Conservation (phyloP, 495 filamentous ascomycete species). For the Xylaria venustula region DNA sequence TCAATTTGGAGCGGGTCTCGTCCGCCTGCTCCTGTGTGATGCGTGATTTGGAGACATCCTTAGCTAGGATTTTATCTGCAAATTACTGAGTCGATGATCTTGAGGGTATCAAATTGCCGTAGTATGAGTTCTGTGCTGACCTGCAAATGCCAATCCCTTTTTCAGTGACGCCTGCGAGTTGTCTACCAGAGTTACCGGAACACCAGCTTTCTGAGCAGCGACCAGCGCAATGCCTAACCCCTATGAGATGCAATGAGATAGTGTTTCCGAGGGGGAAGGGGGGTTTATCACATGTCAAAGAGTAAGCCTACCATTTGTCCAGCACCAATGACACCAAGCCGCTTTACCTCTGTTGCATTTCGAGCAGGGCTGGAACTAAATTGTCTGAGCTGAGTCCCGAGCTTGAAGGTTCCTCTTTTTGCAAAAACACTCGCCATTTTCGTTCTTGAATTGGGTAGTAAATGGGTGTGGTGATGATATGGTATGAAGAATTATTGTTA, state of each 20-base stretch:
- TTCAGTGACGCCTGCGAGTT: slow-evolving; percentile 81
- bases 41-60: slow-evolving; percentile 82
- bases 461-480: too few species aligned
- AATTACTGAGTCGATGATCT: slow-evolving; percentile 12
- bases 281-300: slow-evolving; percentile 24
- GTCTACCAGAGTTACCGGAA: slow-evolving; percentile 87
- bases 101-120: background rate
- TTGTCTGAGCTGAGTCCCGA: slow-evolving; percentile 40
- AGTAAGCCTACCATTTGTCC: slow-evolving; percentile 81
- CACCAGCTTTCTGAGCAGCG: slow-evolving; percentile 77
- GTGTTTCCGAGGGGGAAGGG: slow-evolving; percentile 6
- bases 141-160: slow-evolving; percentile 88
- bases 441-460: background rate
- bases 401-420: slow-evolving; percentile 31
- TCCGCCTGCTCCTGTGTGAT: slow-evolving; percentile 78
- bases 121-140: slow-evolving; percentile 36
- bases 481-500: background rate
- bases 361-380: slow-evolving; percentile 55
- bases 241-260: slow-evolving; percentile 44
- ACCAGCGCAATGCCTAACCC: slow-evolving; percentile 96
- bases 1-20: slow-evolving; percentile 63
- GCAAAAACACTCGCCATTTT: slow-evolving; percentile 36
- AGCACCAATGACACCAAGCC: slow-evolving; percentile 88
- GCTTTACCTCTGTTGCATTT: slow-evolving; percentile 74
- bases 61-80: slow-evolving; percentile 84